Conservation (phyloP, 139 green algal genomes). For the Chlorella sorokiniana region DNA sequence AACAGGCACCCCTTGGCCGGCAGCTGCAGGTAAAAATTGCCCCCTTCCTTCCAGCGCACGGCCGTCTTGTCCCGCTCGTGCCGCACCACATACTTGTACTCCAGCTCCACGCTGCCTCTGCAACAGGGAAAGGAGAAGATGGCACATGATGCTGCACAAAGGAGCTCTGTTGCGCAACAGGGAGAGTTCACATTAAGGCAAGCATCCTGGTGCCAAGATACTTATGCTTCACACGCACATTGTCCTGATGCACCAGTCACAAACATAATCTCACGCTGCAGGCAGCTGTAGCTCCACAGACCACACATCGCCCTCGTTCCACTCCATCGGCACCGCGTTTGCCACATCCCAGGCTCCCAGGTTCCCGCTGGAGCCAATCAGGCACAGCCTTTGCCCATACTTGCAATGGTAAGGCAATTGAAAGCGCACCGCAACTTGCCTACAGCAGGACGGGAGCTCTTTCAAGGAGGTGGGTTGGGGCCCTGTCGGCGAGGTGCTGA, state of each 20-base stretch:
- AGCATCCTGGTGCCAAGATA: not conserved
- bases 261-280: not conserved
- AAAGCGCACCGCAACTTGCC: conserved; percentile 26
- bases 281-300: conserved; percentile 21
- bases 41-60: conserved; percentile 37
- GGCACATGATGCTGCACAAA: not conserved
- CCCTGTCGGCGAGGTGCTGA: not conserved
- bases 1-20: not conserved
- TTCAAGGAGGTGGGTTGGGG: not conserved
- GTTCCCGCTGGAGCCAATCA: conserved; percentile 35
- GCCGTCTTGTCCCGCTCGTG: conserved; percentile 9
- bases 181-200: no score
- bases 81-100: conserved; percentile 57
- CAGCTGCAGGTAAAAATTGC: conserved; percentile 30
- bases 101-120: conserved; percentile 5
- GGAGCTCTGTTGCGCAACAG: no score
- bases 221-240: not conserved
- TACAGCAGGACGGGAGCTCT: not conserved
- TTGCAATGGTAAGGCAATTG: conserved; percentile 33
- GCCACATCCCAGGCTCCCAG: conserved; percentile 41
- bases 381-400: conserved; percentile 38
- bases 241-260: not conserved
- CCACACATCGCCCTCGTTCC: conserved; percentile 52
- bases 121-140: not conserved
- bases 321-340: conserved; percentile 30